phyloP scores from a whole-genome alignment of 257 asterid species.

The Gynochthodes officinalis region DNA sequence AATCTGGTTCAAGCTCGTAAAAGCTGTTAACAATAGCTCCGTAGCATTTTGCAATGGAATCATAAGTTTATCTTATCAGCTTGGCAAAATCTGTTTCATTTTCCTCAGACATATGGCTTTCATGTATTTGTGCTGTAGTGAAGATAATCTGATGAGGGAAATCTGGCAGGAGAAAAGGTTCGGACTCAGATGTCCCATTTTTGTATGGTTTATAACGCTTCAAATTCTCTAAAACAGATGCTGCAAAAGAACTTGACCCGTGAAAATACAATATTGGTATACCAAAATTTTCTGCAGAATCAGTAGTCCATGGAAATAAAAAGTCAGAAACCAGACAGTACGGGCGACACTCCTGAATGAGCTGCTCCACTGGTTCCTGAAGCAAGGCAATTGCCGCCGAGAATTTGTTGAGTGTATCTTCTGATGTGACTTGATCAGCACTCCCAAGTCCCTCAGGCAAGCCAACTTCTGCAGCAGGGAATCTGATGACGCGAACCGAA shows the following conservation, averaged over 20 bases:
- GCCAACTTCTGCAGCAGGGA: constrained; percentile 3
- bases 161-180: constrained; percentile 34
- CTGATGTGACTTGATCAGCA: background rate
- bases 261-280: background rate
- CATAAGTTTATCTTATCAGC: background rate
- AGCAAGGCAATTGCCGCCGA: background rate
- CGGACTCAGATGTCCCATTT: constrained; percentile 25
- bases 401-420: background rate
- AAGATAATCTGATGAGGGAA: constrained; percentile 26
- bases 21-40: background rate
- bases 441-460: background rate
- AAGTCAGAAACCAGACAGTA: background rate
- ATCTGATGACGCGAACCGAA: background rate
- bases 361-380: background rate
- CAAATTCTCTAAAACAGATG: background rate
- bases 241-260: background rate
- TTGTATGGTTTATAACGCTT: constrained; percentile 20
- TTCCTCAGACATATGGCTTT: background rate
- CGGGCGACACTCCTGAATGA: background rate
- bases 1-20: constrained; percentile 1
- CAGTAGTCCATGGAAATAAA: background rate
- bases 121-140: background rate
- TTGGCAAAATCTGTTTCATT: background rate
- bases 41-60: background rate
- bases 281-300: background rate